Evolutionary conservation across 768 basidiomycete species (phyloP), one percentile per base, ranked within the genome.

Genomic region (Tricholoma furcatifolium): DNA sequence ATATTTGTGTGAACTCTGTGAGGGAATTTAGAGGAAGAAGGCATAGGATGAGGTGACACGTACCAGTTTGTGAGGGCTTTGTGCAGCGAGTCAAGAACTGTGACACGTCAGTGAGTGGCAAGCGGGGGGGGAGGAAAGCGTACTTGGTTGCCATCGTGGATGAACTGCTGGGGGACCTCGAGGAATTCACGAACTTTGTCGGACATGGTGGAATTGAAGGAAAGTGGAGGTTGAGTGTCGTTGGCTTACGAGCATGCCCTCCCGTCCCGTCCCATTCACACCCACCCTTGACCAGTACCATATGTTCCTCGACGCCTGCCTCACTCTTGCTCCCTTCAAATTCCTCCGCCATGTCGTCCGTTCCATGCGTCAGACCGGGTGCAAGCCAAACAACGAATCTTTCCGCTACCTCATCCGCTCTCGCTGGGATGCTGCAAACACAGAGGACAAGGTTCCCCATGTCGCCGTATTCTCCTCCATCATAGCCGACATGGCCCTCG

Each of bases 21-120:
- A 11, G 56, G 46, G 11, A 20, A 41, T 10, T 35, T 48, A 45
- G 31, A 48, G 27, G n/a, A 23, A 43, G 50, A 4, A 43, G 38
- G 35, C 5, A 17, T 4, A 21, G 8, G 15, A n/a, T n/a, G 39
- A 46, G 11, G 50, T n/a, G 42, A 34, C 40, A 68, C 73, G 49
- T 30, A 97, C 97, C 97, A 77, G 92, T 92, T 70, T 89, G 83
- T 47, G 92, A 92, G 55, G 97, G 97, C 76, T 99, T 99, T 53
- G 94, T 96, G 81, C 97, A 99, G 67, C 95, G 87, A 62, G 87
- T 90, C 58, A 99, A 75, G 78, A 99, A 98, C 97, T 98, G 60
- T 24, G 23, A 34, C 27, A 55, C 55, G 46, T 60, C 62, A 35
- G 57, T 56, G 30, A 43, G 27, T 30, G 31, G 35, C 39, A 10